Evolutionary conservation across 2,329 filamentous ascomycete species (phyloP).

Genomic region (Exophiala sp.): DNA sequence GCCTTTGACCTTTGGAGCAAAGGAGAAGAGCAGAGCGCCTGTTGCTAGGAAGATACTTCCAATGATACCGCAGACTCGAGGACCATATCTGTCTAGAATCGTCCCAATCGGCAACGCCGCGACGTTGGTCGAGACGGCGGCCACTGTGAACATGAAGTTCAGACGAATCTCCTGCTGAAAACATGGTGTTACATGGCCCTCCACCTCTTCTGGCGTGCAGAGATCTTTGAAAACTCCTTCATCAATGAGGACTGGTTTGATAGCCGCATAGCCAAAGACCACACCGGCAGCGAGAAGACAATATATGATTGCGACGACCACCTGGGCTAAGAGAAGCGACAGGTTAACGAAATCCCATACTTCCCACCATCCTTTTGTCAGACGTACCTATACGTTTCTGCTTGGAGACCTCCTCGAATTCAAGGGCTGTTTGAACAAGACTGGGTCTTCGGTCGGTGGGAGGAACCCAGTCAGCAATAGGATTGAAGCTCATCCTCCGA

Average conservation of each 20-base stretch:
- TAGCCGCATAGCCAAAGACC: conserved; percentile 76
- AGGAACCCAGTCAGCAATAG: conserved; percentile 38
- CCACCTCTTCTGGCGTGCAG: conserved; percentile 52
- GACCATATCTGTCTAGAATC: conserved; percentile 76
- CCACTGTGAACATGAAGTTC: conserved; percentile 89
- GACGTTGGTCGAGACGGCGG: conserved; percentile 81
- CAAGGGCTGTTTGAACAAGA: conserved; percentile 19
- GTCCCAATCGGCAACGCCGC: conserved; percentile 79
- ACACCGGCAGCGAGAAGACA: conserved; percentile 73
- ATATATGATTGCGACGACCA: conserved; percentile 62
- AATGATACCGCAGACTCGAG: conserved; percentile 66
- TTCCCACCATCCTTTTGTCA: background rate
- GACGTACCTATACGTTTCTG: conserved; percentile 48
- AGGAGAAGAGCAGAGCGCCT: conserved; percentile 68
- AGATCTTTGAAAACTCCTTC: conserved; percentile 64
- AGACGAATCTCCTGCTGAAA: conserved; percentile 57
- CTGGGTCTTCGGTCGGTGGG: conserved; percentile 30
- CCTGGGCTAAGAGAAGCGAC: conserved; percentile 52
- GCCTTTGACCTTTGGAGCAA: conserved; percentile 58
- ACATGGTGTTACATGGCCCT: conserved; percentile 48
- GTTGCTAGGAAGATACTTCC: conserved; percentile 62
- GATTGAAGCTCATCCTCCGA: conserved; percentile 40
- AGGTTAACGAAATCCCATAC: conserved; percentile 11
- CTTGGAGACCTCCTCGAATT: conserved; percentile 45
- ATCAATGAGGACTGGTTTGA: conserved; percentile 71